A percentile compares a stretch with the other conserved stretches of the same genome.
These are phyloP conservation scores for Vanderwaltozyma yarrowii DNA, from an alignment of 805 yeast genomes.

Conservation along the genomic window DNA sequence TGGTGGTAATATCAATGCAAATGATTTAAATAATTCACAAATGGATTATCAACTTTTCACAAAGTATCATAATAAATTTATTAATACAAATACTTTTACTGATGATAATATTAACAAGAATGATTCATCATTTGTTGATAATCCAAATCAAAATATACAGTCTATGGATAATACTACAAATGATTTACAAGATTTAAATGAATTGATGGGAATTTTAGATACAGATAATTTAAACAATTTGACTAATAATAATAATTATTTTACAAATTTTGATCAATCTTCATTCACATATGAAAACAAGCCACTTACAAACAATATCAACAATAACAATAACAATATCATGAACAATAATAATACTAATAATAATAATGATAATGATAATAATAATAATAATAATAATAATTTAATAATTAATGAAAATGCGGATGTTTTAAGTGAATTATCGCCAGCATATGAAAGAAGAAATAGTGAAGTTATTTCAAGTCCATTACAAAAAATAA, in stretches of 20 bases:
- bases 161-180: too few species aligned
- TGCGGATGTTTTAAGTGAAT: neutral
- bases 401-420: neutral
- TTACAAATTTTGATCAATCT: too few species aligned
- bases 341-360: too few species aligned
- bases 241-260: neutral
- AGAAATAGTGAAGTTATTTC: constrained; percentile 18
- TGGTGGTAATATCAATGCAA: neutral
- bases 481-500: constrained; percentile 7
- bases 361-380: too few species aligned
- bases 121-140: too few species aligned
- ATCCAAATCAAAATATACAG: too few species aligned
- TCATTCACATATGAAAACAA: too few species aligned
- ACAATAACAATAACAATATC: too few species aligned
- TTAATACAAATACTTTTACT: constrained; percentile 5
- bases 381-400: neutral
- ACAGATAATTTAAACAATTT: neutral
- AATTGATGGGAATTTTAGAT: too few species aligned
- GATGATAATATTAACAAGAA: too few species aligned
- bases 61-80: constrained; percentile 7
- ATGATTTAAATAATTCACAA: neutral
- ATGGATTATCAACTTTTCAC: neutral
- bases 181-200: too few species aligned
- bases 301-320: too few species aligned
- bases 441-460: constrained; percentile 5